These are phyloP conservation scores for Sonneratia caseolaris DNA, from an alignment of 345 rosid species.

Conservation along the genomic window DNA sequence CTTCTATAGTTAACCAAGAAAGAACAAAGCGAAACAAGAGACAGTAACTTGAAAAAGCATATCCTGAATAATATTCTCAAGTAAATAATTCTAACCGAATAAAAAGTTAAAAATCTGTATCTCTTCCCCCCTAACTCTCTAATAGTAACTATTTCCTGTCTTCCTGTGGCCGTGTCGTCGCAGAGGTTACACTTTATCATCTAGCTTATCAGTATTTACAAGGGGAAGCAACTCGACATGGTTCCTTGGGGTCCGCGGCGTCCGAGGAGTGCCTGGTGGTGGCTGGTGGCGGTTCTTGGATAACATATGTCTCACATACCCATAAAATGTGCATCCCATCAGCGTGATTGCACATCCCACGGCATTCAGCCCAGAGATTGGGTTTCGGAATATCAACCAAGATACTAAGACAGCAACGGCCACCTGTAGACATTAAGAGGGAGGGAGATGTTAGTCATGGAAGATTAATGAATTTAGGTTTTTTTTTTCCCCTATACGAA, in stretches of 20 bases:
- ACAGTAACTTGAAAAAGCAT: background rate
- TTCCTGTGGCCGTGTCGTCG: background rate
- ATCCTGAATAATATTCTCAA: background rate
- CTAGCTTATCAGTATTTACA: slow-evolving; percentile 71
- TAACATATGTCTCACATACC: slow-evolving; percentile 81
- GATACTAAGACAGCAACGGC: slow-evolving; percentile 93
- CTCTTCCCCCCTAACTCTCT: background rate
- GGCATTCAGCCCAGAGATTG: slow-evolving; percentile 77
- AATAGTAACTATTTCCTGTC: background rate
- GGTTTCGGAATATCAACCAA: slow-evolving; percentile 88
- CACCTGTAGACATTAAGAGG: slow-evolving; percentile 37
- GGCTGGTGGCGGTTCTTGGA: slow-evolving; percentile 49
- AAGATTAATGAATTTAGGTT: background rate
- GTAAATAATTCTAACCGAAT: background rate
- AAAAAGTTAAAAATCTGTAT: background rate
- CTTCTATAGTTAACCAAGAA: background rate
- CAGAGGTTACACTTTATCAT: slow-evolving; percentile 54
- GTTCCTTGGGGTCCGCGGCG: slow-evolving; percentile 77
- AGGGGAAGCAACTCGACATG: slow-evolving; percentile 77
- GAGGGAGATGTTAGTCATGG: background rate
- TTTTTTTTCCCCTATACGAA: background rate
- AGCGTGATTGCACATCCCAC: slow-evolving; percentile 92
- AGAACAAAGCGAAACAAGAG: background rate
- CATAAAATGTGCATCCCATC: slow-evolving; percentile 88
- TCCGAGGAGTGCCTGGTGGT: slow-evolving; percentile 69